These are phyloP conservation scores for Pythium aquatile DNA, from an alignment of 352 stramenopile species.

Conservation along the genomic window DNA sequence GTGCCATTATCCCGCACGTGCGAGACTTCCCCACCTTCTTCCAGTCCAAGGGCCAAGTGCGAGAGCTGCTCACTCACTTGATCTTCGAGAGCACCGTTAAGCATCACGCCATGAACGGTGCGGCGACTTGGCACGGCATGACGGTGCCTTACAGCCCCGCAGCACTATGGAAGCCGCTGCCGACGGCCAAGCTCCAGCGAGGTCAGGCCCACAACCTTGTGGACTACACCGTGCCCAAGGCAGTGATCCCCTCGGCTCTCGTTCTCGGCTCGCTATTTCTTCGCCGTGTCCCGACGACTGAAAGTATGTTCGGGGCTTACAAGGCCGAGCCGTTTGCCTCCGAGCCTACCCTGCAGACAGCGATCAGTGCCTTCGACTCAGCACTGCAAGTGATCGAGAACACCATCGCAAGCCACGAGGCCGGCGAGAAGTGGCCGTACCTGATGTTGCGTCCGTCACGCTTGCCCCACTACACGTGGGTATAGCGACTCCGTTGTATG, in stretches of 20 bases:
- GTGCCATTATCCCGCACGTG: slow-evolving; percentile 28
- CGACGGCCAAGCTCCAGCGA: slow-evolving; percentile 5
- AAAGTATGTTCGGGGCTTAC: slow-evolving; percentile 14
- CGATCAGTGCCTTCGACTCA: slow-evolving; percentile 12
- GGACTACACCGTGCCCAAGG: slow-evolving; percentile 2
- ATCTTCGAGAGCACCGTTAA: slow-evolving; percentile 41
- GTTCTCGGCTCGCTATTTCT: slow-evolving; percentile 4
- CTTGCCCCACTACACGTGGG: slow-evolving; percentile 16
- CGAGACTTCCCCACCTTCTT: slow-evolving; percentile 31
- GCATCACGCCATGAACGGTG: slow-evolving; percentile 46
- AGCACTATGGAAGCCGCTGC: slow-evolving; percentile 20
- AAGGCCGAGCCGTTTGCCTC: slow-evolving; percentile 4
- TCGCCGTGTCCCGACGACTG: slow-evolving; percentile 3
- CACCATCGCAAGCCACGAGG: slow-evolving; percentile 5
- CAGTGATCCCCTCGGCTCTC: background rate
- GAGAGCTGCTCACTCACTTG: slow-evolving; percentile 32
- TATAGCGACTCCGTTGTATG: background rate
- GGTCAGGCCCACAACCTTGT: slow-evolving; percentile 11
- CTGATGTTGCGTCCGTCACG: background rate
- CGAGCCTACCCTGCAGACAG: slow-evolving; percentile 1
- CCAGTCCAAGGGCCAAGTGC: slow-evolving; percentile 13
- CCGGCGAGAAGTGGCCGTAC: slow-evolving; percentile 11
- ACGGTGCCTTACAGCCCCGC: slow-evolving; percentile 1
- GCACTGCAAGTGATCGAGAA: slow-evolving; percentile 16
- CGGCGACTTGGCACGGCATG: slow-evolving; percentile 32